phyloP scores from a whole-genome alignment of 2,329 filamentous ascomycete species.

The Chaetomium sp. region DNA sequence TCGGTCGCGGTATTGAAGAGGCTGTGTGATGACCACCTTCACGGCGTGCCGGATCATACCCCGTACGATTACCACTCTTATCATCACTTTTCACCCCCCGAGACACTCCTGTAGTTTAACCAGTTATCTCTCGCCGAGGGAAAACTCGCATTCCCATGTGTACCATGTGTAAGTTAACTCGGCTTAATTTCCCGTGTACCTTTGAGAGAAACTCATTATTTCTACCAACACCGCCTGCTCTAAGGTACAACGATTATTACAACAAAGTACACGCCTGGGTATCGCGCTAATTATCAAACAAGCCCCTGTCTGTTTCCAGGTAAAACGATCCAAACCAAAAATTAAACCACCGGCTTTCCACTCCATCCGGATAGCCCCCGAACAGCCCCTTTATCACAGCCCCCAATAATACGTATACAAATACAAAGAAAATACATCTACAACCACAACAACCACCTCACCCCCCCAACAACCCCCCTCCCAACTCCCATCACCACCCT shows the following conservation, averaged over 20 bases:
- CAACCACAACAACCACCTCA: conserved; percentile 82
- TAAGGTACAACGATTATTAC: not conserved
- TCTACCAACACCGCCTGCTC: not conserved
- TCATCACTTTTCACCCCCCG: no score
- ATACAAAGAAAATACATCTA: conserved; percentile 27
- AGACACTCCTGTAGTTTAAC: no score
- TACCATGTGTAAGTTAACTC: no score
- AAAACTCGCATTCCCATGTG: no score
- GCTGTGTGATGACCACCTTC: no score
- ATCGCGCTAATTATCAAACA: not conserved
- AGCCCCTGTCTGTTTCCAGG: not conserved
- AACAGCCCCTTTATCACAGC: not conserved
- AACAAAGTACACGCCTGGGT: not conserved
- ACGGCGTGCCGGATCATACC: no score
- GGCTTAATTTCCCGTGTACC: no score
- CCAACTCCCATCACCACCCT: conserved; percentile 59
- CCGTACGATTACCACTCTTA: no score
- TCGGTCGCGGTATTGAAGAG: no score
- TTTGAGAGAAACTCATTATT: no score
- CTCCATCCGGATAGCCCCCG: not conserved
- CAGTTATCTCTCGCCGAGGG: no score
- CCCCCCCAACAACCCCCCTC: conserved; percentile 49
- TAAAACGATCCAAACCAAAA: not conserved
- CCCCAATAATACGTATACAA: not conserved
- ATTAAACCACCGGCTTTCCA: not conserved